Evolutionary conservation across 495 filamentous ascomycete genomes (phyloP).

Genomic region (Tetracladium setigerum): DNA sequence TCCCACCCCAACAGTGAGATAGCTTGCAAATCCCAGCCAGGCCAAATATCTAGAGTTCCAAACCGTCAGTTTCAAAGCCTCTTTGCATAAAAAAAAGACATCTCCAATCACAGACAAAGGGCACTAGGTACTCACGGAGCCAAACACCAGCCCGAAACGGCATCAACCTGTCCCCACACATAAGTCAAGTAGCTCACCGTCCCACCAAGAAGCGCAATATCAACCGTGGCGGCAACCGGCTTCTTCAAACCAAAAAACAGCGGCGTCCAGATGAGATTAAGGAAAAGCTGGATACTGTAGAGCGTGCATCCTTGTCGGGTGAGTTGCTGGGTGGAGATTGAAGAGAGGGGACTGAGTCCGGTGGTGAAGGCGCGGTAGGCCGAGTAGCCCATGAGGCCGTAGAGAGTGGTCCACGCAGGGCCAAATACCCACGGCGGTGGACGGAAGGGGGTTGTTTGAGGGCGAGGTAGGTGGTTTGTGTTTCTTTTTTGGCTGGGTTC

Average conservation of each 20-base stretch:
- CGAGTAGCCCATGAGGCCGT: slow-evolving; percentile 84
- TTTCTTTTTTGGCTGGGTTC: slow-evolving; percentile 42
- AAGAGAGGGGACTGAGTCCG: slow-evolving; percentile 44
- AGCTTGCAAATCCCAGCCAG: slow-evolving; percentile 82
- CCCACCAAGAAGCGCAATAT: slow-evolving; percentile 66
- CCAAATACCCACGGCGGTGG: slow-evolving; percentile 78
- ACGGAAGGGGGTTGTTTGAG: slow-evolving; percentile 69
- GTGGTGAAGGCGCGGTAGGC: slow-evolving; percentile 57
- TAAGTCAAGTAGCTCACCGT: slow-evolving; percentile 62
- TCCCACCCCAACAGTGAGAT: slow-evolving; percentile 63
- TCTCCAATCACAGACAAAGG: too few relatives aligned
- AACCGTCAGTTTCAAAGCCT: too few relatives aligned
- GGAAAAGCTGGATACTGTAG: slow-evolving; percentile 74
- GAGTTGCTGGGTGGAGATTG: slow-evolving; percentile 19
- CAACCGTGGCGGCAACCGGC: slow-evolving; percentile 64
- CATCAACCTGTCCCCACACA: slow-evolving; percentile 67
- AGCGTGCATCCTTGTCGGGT: slow-evolving; percentile 58
- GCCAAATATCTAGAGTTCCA: too few relatives aligned
- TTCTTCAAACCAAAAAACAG: slow-evolving; percentile 73
- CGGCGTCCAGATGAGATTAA: slow-evolving; percentile 91
- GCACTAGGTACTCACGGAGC: too few relatives aligned
- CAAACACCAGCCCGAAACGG: slow-evolving; percentile 61
- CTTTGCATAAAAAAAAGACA: too few relatives aligned
- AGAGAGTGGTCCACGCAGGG: slow-evolving; percentile 80
- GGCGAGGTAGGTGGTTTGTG: slow-evolving; percentile 52